Conservation (phyloP, 208 protist genomes). For the Crithidia mellificae region DNA sequence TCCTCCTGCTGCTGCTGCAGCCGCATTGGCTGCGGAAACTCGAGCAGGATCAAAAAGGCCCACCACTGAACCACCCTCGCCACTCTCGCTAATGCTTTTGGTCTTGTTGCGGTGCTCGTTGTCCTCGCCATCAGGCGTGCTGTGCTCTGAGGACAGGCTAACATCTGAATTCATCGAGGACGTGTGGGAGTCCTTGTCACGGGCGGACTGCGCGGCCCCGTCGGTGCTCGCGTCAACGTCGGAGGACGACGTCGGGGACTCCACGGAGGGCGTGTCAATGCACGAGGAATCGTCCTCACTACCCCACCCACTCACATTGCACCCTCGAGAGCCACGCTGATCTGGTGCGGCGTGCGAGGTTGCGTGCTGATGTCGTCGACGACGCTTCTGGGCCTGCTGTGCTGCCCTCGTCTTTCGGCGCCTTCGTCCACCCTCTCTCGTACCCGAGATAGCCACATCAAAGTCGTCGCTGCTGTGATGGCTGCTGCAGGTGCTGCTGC, state of each 20-base stretch:
- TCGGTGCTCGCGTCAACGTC: background rate
- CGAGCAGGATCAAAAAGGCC: background rate
- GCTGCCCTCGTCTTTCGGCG: too few species aligned
- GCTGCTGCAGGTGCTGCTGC: too few species aligned
- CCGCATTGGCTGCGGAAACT: too few species aligned
- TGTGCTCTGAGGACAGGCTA: constrained; percentile 23
- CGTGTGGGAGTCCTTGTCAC: background rate
- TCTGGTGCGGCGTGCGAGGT: background rate
- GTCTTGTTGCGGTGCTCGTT: too few species aligned
- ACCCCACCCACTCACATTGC: background rate
- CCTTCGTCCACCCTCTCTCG: too few species aligned
- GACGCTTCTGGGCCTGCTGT: background rate
- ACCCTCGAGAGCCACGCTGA: background rate
- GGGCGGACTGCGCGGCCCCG: background rate
- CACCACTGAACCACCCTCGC: background rate
- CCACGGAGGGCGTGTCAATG: constrained; percentile 24
- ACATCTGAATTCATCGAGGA: constrained; percentile 11
- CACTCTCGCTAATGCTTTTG: too few species aligned
- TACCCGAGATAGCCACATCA: too few species aligned
- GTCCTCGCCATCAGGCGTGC: constrained; percentile 1
- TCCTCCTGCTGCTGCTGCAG: too few species aligned
- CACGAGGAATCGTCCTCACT: constrained; percentile 13
- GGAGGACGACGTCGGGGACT: constrained; percentile 19
- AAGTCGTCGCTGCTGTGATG: too few species aligned
- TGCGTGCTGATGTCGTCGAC: background rate